Percentiles rank a stretch among this genome's conserved stretches.
Evolutionary conservation across 257 asterid species (phyloP).

Genomic region (Forsythia viridissima): DNA sequence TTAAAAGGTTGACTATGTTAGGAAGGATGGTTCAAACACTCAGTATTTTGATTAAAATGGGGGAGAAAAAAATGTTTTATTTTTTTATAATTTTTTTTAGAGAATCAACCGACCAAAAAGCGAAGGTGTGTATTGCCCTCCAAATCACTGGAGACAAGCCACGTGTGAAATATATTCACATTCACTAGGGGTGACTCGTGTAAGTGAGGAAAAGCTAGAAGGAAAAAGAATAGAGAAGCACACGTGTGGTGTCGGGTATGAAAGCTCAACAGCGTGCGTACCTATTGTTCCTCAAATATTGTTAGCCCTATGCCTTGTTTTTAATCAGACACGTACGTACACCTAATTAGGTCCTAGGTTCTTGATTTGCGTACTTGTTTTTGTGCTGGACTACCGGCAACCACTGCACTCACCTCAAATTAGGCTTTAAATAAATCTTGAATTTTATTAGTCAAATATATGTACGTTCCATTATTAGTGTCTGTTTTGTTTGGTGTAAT

Average conservation of each 20-base stretch:
- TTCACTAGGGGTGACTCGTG: neutral
- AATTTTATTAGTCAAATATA: no score
- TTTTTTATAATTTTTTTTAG: no score
- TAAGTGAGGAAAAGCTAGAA: neutral
- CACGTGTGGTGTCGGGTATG: conserved; percentile 54
- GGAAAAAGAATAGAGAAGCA: conserved; percentile 5
- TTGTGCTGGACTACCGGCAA: conserved; percentile 26
- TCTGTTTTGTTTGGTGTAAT: no score
- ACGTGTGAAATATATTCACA: conserved; percentile 21
- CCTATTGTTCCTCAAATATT: conserved; percentile 1
- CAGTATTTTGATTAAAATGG: no score
- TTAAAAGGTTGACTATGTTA: no score
- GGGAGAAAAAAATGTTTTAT: no score
- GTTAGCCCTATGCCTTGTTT: neutral
- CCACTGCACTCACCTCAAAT: conserved; percentile 1
- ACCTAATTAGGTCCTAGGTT: conserved; percentile 14
- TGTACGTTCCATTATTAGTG: no score
- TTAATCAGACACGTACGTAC: neutral
- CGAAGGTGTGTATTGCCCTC: conserved; percentile 21
- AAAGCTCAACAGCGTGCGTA: conserved; percentile 20
- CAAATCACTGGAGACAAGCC: conserved; percentile 17
- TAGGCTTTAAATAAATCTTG: neutral
- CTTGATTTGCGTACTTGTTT: conserved; percentile 9
- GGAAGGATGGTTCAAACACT: no score
- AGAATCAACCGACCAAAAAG: conserved; percentile 50